These are phyloP conservation scores for Casuarina equisetifolia DNA, from an alignment of 306 rosid species.

Conservation along the genomic window DNA sequence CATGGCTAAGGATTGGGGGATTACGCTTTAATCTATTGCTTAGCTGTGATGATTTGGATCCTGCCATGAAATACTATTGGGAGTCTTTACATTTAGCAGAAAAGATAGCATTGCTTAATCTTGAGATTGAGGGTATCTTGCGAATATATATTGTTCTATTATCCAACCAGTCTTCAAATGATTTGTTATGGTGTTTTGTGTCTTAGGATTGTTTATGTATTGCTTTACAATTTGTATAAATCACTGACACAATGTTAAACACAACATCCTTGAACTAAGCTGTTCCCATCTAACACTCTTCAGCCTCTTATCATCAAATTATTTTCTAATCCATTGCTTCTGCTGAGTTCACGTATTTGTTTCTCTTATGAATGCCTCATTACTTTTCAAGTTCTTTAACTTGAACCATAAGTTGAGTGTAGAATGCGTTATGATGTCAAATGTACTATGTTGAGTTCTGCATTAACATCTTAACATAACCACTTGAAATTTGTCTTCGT, in stretches of 20 bases:
- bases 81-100: slow-evolving; percentile 60
- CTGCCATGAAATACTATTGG: slow-evolving; percentile 69
- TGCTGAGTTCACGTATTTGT: background rate
- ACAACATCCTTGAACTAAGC: slow-evolving; percentile 43
- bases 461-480: background rate
- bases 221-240: slow-evolving; percentile 4
- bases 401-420: slow-evolving; percentile 3
- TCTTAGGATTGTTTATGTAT: background rate
- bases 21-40: slow-evolving; percentile 77
- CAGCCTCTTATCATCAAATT: slow-evolving; percentile 48
- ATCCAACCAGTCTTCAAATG: background rate
- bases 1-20: slow-evolving; percentile 71
- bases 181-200: background rate
- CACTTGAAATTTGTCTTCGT: background rate
- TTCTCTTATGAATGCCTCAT: background rate
- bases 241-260: slow-evolving; percentile 45
- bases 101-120: slow-evolving; percentile 61
- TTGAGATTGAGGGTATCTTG: slow-evolving; percentile 77
- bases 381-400: background rate
- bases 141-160: background rate
- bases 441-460: background rate
- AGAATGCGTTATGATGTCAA: background rate
- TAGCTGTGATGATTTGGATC: slow-evolving; percentile 71
- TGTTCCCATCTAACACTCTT: slow-evolving; percentile 55
- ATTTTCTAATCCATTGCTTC: background rate